Evolutionary conservation across 345 rosid genomes (phyloP), one percentile per base, ranked within the genome.

Genomic region (Camelina sativa): DNA sequence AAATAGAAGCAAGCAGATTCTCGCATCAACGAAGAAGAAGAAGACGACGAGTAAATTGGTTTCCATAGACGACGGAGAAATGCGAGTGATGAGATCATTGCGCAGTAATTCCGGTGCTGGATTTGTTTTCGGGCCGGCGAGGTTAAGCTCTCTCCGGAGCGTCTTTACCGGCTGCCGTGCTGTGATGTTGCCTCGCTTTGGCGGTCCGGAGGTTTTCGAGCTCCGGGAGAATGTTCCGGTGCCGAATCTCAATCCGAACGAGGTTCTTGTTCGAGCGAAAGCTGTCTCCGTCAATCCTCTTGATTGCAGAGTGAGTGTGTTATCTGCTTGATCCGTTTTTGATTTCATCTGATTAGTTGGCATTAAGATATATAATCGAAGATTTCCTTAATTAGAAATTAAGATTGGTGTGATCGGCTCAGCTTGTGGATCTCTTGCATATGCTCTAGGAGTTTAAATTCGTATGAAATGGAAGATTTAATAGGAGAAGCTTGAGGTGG

Each of bases 271-370:
- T 32, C 86, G 95, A 11, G 81, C 95, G 2, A 88, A 86, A 20
- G 98, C 98, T 75, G 97, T 90, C 15, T 88, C 98, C 13, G 63
- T 94, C 83, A 94, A 94, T 67, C 98, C 96, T 35, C 98, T 94
- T 28, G 96, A 94, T 76, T 87, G 89, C 47, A 82, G 97, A 83
- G 98, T 91, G 70, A 85, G 96, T 82, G 96, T 82, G 38, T 30
- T 37, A 11, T 50, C 66, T 23, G 54, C 51, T 51, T 74, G 58
- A 62, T 74, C 28, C 34, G n/a, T 58, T 62, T 62, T 28, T 68
- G 40, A 65, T 72, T 72, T 46, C 58, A 41, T 34, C 53, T 69
- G 66, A 2, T 65, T 71, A 44, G 54, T 30, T 30, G 30, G 20
- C 72, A 37, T 77, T 71, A 11, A 11, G 67, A 57, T 65, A 17